Percentiles rank a stretch among this genome's conserved stretches.
phyloP scores from a whole-genome alignment of 1,284 basidiomycete genomes.

The Acaromyces ingoldii region DNA sequence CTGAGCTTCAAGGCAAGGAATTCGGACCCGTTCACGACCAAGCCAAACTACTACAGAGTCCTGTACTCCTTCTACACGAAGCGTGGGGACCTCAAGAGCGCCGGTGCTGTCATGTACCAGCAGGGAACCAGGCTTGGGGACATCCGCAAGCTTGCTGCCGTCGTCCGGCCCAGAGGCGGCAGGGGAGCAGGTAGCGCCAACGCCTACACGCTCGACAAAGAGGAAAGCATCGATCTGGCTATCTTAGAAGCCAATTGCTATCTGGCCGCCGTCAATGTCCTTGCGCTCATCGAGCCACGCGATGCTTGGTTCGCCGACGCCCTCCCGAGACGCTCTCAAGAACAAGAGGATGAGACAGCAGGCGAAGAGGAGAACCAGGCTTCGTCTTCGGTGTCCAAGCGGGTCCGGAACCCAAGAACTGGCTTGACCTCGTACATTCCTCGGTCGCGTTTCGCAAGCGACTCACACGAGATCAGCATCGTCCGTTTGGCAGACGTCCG shows the following conservation, averaged over 20 bases:
- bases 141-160: too few species aligned
- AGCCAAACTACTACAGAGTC: conserved; percentile 83
- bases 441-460: conserved; percentile 59
- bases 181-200: too few species aligned
- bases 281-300: conserved; percentile 73
- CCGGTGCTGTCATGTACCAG: conserved; percentile 75
- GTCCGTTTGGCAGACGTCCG: conserved; percentile 53
- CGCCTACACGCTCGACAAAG: too few species aligned
- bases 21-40: conserved; percentile 75
- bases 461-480: conserved; percentile 45
- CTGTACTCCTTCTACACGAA: conserved; percentile 74
- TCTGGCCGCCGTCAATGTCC: conserved; percentile 79
- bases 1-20: conserved; percentile 92
- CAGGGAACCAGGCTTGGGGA: conserved; percentile 74
- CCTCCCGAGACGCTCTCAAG: too few species aligned
- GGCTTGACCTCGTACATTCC: conserved; percentile 72
- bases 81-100: conserved; percentile 49
- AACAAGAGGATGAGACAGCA: conserved; percentile 5
- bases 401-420: not conserved
- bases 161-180: too few species aligned
- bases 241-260: conserved; percentile 73
- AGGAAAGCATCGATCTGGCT: conserved; percentile 55
- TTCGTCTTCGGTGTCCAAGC: not conserved
- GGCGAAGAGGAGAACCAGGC: conserved; percentile 10
- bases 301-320: conserved; percentile 73